These are phyloP conservation scores for Phialemonium atrogriseum DNA, from an alignment of 2,329 filamentous ascomycete genomes.

Conservation along the genomic window DNA sequence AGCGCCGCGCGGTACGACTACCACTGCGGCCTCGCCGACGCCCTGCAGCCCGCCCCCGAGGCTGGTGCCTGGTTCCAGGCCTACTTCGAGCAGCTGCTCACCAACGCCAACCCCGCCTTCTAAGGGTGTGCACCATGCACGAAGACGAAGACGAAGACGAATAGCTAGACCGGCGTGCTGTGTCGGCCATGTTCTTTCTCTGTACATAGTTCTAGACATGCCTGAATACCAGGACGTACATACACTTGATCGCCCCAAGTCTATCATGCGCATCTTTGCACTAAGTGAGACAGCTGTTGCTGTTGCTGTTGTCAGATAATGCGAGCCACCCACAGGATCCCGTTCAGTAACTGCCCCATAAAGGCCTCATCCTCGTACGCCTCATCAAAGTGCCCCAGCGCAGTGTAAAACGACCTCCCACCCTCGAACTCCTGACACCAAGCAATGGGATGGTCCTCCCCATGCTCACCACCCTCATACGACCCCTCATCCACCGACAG, in stretches of 20 bases:
- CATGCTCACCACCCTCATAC: slow-evolving; percentile 26
- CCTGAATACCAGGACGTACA: background rate
- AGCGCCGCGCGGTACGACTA: slow-evolving; percentile 41
- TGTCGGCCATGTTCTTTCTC: background rate
- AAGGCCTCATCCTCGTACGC: slow-evolving; percentile 26
- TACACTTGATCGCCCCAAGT: background rate
- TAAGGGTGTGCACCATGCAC: slow-evolving; percentile 12
- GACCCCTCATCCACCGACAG: slow-evolving; percentile 24
- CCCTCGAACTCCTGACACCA: slow-evolving; percentile 31
- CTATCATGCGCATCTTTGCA: background rate
- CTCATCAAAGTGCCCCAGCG: slow-evolving; percentile 31
- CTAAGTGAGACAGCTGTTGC: background rate
- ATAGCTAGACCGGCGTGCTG: background rate
- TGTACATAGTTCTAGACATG: background rate
- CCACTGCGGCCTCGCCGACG: slow-evolving; percentile 41
- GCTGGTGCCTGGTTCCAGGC: slow-evolving; percentile 61
- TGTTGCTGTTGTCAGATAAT: background rate
- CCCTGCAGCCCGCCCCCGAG: slow-evolving; percentile 58
- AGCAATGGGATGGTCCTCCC: slow-evolving; percentile 27
- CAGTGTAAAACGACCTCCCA: slow-evolving; percentile 30
- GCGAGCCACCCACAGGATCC: slow-evolving; percentile 16
- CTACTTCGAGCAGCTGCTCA: slow-evolving; percentile 49
- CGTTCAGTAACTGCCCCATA: slow-evolving; percentile 14
- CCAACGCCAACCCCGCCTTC: slow-evolving; percentile 47
- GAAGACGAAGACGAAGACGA: too few relatives aligned